phyloP scores from a whole-genome alignment of 768 basidiomycete genomes.

The Mycena vitilis region DNA sequence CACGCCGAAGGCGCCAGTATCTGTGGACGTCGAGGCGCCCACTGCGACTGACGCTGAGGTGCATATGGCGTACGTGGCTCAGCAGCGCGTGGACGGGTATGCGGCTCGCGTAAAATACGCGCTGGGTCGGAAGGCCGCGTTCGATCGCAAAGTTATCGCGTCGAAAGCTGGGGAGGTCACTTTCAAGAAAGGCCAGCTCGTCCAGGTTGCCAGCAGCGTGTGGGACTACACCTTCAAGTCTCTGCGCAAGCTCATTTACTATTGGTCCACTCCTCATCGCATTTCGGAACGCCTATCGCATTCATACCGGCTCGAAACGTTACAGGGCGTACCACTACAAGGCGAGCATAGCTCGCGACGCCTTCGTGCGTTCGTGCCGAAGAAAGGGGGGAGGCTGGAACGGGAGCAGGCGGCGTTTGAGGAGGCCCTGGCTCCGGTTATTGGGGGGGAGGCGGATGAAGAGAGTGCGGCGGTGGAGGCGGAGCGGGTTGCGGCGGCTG shows the following conservation, averaged over 20 bases:
- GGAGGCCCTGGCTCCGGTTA: background rate
- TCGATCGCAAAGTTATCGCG: slow-evolving; percentile 40
- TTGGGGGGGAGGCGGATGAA: background rate
- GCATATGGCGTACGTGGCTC: slow-evolving; percentile 45
- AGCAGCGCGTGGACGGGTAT: slow-evolving; percentile 44
- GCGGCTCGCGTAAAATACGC: slow-evolving; percentile 39
- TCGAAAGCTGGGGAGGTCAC: slow-evolving; percentile 33
- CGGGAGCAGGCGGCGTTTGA: slow-evolving; percentile 11
- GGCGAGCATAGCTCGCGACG: slow-evolving; percentile 21
- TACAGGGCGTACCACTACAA: slow-evolving; percentile 13
- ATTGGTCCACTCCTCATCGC: slow-evolving; percentile 44
- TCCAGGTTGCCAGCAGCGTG: slow-evolving; percentile 42
- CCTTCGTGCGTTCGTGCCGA: slow-evolving; percentile 26
- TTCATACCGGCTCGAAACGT: slow-evolving; percentile 34
- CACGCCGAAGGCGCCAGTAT: slow-evolving; percentile 32
- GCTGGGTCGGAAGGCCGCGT: slow-evolving; percentile 39
- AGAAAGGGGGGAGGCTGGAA: slow-evolving; percentile 24
- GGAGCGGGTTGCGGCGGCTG: background rate
- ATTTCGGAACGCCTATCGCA: slow-evolving; percentile 25
- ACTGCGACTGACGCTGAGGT: slow-evolving; percentile 18
- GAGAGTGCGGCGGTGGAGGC: slow-evolving; percentile 11
- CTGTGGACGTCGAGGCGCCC: background rate
- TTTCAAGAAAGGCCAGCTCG: slow-evolving; percentile 42
- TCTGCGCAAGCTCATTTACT: slow-evolving; percentile 43
- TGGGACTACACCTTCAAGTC: slow-evolving; percentile 45